A percentile compares a stretch with the other conserved stretches of the same genome.
Conservation (phyloP, 371 early-diverging fungal species). For the Basidiobolus meristosporus region DNA sequence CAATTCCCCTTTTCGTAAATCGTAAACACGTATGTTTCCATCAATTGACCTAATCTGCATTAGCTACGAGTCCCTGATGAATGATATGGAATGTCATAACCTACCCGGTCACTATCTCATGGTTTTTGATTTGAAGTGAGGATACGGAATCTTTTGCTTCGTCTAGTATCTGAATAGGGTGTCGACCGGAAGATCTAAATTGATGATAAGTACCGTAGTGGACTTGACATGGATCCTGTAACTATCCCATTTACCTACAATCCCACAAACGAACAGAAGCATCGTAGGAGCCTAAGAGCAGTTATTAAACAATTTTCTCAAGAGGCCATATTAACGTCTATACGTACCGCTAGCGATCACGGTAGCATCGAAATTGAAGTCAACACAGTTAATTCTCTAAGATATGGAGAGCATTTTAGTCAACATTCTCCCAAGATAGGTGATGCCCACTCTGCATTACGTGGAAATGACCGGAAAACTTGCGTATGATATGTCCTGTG, state of each 20-base stretch:
- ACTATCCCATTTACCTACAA: constrained; percentile 21
- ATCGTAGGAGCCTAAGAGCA: constrained; percentile 59
- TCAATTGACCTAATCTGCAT: constrained; percentile 48
- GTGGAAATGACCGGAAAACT: constrained; percentile 68
- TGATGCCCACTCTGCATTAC: constrained; percentile 9
- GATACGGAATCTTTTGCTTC: constrained; percentile 80
- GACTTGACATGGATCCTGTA: no score
- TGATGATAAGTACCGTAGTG: neutral
- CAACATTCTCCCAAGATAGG: neutral
- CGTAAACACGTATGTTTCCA: constrained; percentile 64
- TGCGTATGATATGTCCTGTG: constrained; percentile 43
- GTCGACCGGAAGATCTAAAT: constrained; percentile 30
- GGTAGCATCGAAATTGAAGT: constrained; percentile 56
- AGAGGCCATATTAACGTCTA: no score
- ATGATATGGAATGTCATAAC: neutral
- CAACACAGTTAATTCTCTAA: constrained; percentile 64
- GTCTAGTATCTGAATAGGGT: constrained; percentile 69
- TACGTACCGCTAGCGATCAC: constrained; percentile 55
- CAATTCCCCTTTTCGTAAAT: constrained; percentile 56
- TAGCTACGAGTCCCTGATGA: no score
- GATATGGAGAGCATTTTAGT: neutral
- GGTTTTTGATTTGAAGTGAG: constrained; percentile 40
- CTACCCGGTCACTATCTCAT: constrained; percentile 60
- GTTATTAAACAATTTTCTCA: neutral
- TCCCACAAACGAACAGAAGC: constrained; percentile 84